Evolutionary conservation across 225 moss, liverwort and hornwort genomes (phyloP), one percentile per base, ranked within the genome.

Genomic region (Sphagnum tenellum): DNA sequence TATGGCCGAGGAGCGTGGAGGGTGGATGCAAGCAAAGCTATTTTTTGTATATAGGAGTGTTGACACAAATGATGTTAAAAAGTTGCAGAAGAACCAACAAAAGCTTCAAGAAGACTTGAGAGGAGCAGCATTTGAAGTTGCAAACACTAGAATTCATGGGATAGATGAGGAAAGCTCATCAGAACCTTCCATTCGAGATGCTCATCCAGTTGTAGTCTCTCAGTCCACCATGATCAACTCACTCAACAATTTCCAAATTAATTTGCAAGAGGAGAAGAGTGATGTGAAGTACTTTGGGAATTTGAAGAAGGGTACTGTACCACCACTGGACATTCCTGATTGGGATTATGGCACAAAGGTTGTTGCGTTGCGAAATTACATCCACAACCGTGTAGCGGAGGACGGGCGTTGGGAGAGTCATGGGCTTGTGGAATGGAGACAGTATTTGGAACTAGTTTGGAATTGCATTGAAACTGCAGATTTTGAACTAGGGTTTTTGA

Each of bases 1-100:
- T 55, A 46, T 78, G 53, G 64, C 74, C 6, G 53, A 61, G 7
- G n/a, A 71, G 48, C 50, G 3, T 51, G 70, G 62, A 50, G 71
- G 74, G 46, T 44, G 55, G 47, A 73, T 66, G 53, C 78, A 49
- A 3, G 61, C 78, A 4, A 70, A 78, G 55, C 48, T 74, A 1
- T 67, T 74, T 57, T 78, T 78, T 66, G 78, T 74, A 29, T 78
- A 73, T 44, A 63, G 70, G 12, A 70, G 74, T 49, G 62, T 74
- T 5, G 74, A 78, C 47, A 59, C 59, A 46, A 70, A 67, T 9
- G 70, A 78, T 29, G 6, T 46, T 3, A 5, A 10, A 46, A 69
- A 69, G 51, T 46, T 69, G 44, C 51, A 7, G 49, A 61, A 14
- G 12, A 69, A 59, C 48, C 44, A 49, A 11, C 48, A 4, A 50